phyloP scores from a whole-genome alignment of 345 rosid genomes.

The Hibiscus tridactylites region DNA sequence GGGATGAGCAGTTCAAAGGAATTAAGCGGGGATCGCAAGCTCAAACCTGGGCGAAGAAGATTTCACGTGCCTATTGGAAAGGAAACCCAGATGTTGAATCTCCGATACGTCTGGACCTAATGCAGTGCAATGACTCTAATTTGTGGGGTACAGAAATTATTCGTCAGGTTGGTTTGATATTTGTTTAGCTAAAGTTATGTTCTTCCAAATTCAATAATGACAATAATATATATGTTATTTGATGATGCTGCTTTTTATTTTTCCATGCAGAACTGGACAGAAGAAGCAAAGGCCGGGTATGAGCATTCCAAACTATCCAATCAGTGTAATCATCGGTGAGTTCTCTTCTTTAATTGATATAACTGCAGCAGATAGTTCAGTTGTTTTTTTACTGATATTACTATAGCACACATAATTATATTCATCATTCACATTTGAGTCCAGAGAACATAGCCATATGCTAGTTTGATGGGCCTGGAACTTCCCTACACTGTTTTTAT shows the following conservation, averaged over 20 bases:
- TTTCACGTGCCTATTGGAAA: conserved; percentile 73
- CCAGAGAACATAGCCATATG: background rate
- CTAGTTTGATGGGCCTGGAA: background rate
- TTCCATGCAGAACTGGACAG: conserved; percentile 58
- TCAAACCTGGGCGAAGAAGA: conserved; percentile 42
- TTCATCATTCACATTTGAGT: background rate
- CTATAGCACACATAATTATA: background rate
- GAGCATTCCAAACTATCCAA: conserved; percentile 65
- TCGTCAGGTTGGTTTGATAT: conserved; percentile 51
- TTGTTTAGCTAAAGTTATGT: background rate
- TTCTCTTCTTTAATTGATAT: background rate
- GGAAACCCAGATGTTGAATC: conserved; percentile 78
- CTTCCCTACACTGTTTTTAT: background rate
- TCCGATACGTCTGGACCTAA: conserved; percentile 50
- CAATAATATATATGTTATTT: background rate
- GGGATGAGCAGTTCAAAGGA: conserved; percentile 74
- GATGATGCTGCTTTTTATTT: background rate
- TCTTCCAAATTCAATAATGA: background rate
- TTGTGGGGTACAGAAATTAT: conserved; percentile 67
- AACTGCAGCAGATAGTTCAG: no score
- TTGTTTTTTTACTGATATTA: background rate
- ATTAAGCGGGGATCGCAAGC: conserved; percentile 62
- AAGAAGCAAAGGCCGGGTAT: conserved; percentile 63
- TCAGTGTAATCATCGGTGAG: conserved; percentile 72
- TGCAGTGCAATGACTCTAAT: conserved; percentile 59